These are phyloP conservation scores for Cunninghamia lanceolata DNA, from an alignment of 75 land plant species.

Conservation along the genomic window DNA sequence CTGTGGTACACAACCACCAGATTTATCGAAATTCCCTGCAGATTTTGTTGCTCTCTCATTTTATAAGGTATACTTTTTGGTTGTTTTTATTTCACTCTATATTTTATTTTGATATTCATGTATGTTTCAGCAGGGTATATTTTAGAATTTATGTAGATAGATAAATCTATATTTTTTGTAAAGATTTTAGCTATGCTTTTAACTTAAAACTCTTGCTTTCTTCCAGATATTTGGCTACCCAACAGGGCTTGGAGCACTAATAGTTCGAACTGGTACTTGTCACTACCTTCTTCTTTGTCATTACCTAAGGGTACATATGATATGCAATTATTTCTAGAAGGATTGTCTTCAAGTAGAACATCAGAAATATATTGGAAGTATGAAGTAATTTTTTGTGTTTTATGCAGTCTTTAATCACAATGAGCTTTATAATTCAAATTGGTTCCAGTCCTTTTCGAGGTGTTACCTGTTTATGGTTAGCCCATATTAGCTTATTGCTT, in stretches of 20 bases:
- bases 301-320: not conserved
- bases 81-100: not conserved
- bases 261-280: slow-evolving; percentile 68
- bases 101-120: not conserved
- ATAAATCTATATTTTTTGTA: not conserved
- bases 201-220: not conserved
- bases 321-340: not conserved
- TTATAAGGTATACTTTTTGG: slow-evolving; percentile 64
- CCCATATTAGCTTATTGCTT: not conserved
- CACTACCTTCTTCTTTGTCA: not conserved
- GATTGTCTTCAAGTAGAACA: not conserved
- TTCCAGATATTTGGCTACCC: slow-evolving; percentile 94
- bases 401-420: not conserved
- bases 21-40: slow-evolving; percentile 70
- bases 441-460: not conserved
- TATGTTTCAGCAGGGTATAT: not conserved
- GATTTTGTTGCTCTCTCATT: slow-evolving; percentile 95
- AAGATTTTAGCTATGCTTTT: not conserved
- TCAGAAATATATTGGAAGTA: not conserved
- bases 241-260: slow-evolving; percentile 93
- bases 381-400: not conserved
- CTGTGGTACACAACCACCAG: slow-evolving; percentile 78
- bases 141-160: not conserved
- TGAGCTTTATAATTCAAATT: too few relatives aligned
- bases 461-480: not conserved